These are phyloP conservation scores for Sporothrix euskadiensis DNA, from an alignment of 2,329 filamentous ascomycete genomes.

Conservation along the genomic window DNA sequence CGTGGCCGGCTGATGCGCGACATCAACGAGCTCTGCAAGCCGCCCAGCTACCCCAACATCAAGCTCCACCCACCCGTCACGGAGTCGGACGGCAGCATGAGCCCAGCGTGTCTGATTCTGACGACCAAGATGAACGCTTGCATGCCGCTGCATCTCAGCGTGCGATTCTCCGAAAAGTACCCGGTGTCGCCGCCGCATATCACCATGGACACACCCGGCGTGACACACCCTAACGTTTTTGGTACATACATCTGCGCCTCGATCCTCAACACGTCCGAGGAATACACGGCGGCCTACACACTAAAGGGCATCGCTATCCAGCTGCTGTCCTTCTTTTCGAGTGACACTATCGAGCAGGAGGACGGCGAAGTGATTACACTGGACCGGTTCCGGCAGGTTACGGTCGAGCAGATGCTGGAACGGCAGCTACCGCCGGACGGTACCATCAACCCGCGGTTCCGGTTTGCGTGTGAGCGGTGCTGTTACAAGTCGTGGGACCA, in stretches of 20 bases:
- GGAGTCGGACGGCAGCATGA: conserved; percentile 36
- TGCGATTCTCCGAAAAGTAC: conserved; percentile 42
- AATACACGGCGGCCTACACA: conserved; percentile 53
- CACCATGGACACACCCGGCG: conserved; percentile 42
- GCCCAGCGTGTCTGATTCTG: conserved; percentile 47
- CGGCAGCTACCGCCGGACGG: neutral
- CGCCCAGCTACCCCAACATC: conserved; percentile 50
- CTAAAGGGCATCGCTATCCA: conserved; percentile 53
- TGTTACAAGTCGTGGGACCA: conserved; percentile 28
- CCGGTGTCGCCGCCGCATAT: conserved; percentile 45
- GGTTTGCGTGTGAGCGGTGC: conserved; percentile 36
- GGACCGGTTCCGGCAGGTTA: conserved; percentile 32
- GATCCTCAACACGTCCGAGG: conserved; percentile 46
- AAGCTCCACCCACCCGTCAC: conserved; percentile 42
- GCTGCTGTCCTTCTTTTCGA: conserved; percentile 54
- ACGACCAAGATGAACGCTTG: conserved; percentile 41
- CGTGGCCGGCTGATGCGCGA: conserved; percentile 44
- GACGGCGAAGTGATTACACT: conserved; percentile 37
- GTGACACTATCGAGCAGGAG: conserved; percentile 48
- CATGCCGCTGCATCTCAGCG: conserved; percentile 46
- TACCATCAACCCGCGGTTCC: neutral
- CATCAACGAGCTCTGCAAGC: conserved; percentile 47
- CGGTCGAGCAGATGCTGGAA: neutral
- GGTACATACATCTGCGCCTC: conserved; percentile 49
- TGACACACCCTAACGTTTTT: conserved; percentile 41